Conservation (phyloP, 768 basidiomycete species). For the Macrolepiota albuminosa region DNA sequence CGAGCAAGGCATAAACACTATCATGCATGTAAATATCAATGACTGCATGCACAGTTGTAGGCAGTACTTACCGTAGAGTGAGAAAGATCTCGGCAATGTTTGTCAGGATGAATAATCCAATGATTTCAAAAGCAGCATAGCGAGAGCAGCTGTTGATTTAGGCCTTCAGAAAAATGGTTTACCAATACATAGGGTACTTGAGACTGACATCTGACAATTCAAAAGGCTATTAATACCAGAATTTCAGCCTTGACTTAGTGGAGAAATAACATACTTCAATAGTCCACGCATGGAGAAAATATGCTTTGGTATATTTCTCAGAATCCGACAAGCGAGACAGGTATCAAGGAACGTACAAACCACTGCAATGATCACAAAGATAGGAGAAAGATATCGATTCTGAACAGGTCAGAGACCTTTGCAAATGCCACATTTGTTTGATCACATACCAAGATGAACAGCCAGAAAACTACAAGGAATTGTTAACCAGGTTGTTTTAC, state of each 20-base stretch:
- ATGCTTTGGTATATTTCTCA: neutral
- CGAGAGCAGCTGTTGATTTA: neutral
- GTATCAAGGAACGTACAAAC: slow-evolving; percentile 3
- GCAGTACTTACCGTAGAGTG: slow-evolving; percentile 1
- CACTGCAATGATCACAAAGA: slow-evolving; percentile 12
- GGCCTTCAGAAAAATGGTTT: neutral
- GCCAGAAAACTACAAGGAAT: slow-evolving; percentile 4
- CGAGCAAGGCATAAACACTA: slow-evolving; percentile 4
- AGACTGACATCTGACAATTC: slow-evolving; percentile 1
- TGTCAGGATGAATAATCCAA: slow-evolving; percentile 1
- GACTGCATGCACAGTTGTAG: neutral
- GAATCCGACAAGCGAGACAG: neutral
- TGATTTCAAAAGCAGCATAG: slow-evolving; percentile 7
- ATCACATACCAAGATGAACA: slow-evolving; percentile 1
- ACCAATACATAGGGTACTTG: neutral
- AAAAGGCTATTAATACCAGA: too few species aligned
- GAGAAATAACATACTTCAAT: neutral
- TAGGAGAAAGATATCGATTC: slow-evolving; percentile 15
- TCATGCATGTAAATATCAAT: neutral
- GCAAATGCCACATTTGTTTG: too few species aligned
- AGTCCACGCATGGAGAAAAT: slow-evolving; percentile 2
- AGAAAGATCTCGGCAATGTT: slow-evolving; percentile 5
- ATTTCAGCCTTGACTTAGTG: too few species aligned
- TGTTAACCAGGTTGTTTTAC: neutral
- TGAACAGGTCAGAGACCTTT: neutral